These are phyloP conservation scores for Pleurostoma richardsiae DNA, from an alignment of 2,329 filamentous ascomycete species.

Conservation along the genomic window DNA sequence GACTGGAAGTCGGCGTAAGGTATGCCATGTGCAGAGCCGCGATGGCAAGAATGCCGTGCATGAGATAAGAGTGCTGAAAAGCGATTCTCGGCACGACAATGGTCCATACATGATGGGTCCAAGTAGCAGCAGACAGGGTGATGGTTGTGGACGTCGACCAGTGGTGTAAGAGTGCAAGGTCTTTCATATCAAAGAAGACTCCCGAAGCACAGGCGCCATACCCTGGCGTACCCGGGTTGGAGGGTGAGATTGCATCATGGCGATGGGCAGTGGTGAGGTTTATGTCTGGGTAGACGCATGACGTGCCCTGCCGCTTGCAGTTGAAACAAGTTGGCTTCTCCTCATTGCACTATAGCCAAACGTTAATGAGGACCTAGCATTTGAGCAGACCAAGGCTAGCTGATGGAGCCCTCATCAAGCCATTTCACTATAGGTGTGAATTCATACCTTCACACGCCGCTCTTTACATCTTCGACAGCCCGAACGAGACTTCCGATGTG, in stretches of 20 bases:
- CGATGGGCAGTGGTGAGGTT: not conserved
- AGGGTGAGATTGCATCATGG: not conserved
- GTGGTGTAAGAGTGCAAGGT: not conserved
- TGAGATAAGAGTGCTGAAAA: not conserved
- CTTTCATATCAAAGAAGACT: not conserved
- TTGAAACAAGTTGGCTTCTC: not conserved
- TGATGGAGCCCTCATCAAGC: not conserved
- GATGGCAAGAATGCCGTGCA: slow-evolving; percentile 1
- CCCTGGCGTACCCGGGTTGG: not conserved
- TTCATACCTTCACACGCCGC: not conserved
- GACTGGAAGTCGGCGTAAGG: not conserved
- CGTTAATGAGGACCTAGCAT: not conserved
- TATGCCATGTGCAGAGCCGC: slow-evolving; percentile 1
- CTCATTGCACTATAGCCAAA: not conserved
- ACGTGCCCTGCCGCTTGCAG: not conserved
- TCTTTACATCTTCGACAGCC: not conserved
- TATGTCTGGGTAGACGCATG: not conserved
- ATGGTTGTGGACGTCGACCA: not conserved
- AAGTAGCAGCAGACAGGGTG: not conserved
- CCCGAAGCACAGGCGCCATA: not conserved
- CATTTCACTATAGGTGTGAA: not conserved
- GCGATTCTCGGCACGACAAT: not conserved
- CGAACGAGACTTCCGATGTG: not conserved
- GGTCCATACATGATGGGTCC: not conserved
- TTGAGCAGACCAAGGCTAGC: not conserved